Evolutionary conservation across 1,139 yeast species (phyloP).

Genomic region (Zhuliangozyma parablackwelliae): DNA sequence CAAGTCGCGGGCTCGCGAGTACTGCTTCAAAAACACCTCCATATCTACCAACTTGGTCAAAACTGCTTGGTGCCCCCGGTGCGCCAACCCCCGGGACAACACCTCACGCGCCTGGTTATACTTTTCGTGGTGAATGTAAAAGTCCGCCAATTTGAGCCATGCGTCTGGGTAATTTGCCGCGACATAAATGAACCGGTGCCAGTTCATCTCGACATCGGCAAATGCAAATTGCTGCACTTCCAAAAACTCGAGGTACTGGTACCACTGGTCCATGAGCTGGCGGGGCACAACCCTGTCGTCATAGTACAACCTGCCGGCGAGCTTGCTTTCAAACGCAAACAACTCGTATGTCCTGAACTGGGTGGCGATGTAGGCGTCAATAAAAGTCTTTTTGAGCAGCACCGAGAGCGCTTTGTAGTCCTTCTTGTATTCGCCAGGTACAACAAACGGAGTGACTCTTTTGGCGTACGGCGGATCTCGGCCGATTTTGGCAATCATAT

Average conservation of each 20-base stretch:
- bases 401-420: slow-evolving; percentile 16
- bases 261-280: slow-evolving; percentile 57
- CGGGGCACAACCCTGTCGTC: slow-evolving; percentile 37
- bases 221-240: slow-evolving; percentile 34
- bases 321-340: slow-evolving; percentile 55
- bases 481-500: slow-evolving; percentile 32
- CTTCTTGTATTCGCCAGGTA: slow-evolving; percentile 17
- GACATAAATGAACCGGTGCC: slow-evolving; percentile 54
- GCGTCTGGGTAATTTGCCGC: slow-evolving; percentile 51
- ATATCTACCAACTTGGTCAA: slow-evolving; percentile 39
- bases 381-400: slow-evolving; percentile 41
- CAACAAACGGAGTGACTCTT: slow-evolving; percentile 13
- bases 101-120: slow-evolving; percentile 32
- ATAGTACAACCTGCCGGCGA: slow-evolving; percentile 49
- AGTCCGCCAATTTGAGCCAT: slow-evolving; percentile 62
- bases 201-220: slow-evolving; percentile 34
- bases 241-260: slow-evolving; percentile 52
- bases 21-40: slow-evolving; percentile 27
- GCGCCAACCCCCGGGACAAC: slow-evolving; percentile 28
- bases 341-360: slow-evolving; percentile 58
- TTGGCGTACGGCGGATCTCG: slow-evolving; percentile 20
- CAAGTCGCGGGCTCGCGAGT: slow-evolving; percentile 33
- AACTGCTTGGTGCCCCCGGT: slow-evolving; percentile 20
- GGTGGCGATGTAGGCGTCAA: slow-evolving; percentile 55
- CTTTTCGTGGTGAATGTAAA: slow-evolving; percentile 25